Evolutionary conservation across 345 rosid genomes (phyloP).

Genomic region (Melaleuca alternifolia): DNA sequence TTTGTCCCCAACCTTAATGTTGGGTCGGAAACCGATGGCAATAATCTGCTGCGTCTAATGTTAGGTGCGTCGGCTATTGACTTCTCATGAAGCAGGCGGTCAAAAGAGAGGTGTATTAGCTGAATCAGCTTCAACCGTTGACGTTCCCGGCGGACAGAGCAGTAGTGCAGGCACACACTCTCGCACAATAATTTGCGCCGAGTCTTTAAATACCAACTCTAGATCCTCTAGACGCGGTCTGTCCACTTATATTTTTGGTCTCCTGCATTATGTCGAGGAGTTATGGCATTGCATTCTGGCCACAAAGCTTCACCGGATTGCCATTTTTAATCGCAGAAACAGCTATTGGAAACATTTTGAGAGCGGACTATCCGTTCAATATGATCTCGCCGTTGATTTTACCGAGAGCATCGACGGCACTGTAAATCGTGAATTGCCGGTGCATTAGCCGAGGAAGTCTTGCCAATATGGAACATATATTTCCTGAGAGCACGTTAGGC

Average conservation of each 20-base stretch:
- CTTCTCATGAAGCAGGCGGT: neutral
- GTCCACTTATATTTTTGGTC: neutral
- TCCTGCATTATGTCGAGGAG: neutral
- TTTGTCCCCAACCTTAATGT: neutral
- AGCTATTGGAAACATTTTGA: neutral
- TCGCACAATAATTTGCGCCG: neutral
- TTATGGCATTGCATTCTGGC: neutral
- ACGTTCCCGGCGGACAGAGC: neutral
- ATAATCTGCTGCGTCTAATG: neutral
- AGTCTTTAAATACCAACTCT: neutral
- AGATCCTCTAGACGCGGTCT: neutral
- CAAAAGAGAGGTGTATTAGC: neutral
- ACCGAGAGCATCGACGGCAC: neutral
- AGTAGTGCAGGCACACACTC: neutral
- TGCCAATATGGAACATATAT: accelerated
- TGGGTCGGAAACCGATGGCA: neutral
- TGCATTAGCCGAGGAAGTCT: neutral
- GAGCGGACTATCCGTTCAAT: neutral
- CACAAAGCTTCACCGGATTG: neutral
- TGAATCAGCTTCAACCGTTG: neutral
- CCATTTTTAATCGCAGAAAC: neutral
- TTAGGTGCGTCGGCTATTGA: neutral
- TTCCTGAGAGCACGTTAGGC: neutral
- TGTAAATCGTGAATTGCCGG: neutral
- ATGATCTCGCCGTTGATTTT: neutral